Base-by-base conservation (phyloP, 2,329 filamentous ascomycete species). In the Ophiostoma perfectum region DNA sequence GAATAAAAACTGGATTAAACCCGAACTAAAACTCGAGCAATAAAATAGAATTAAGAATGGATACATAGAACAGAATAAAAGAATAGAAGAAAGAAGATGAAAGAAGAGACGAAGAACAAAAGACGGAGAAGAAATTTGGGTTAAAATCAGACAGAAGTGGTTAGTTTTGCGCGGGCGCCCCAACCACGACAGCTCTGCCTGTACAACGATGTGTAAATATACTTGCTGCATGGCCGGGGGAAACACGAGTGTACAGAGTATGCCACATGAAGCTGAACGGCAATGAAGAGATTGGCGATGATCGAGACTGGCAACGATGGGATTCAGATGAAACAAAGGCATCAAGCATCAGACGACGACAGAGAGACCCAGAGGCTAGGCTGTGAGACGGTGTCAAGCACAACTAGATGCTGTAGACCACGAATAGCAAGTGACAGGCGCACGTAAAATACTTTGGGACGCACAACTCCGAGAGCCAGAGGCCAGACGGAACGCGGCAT, bases 121-220 rank as follows among this genome's bases (percentile, higher is more conserved):
- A 55, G 47, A 55, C 27, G 49, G 49, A 55, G 49, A 55, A 55
- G 49, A 18, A 55, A 55, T 1, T 36, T 27, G 49, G n/a, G 18
- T 27, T 27, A 55, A 27, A 55, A 11, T 55, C 49, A 12, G 49
- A 55, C 49, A 55, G 9, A 55, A n/a, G 49, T 55, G 49, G 49
- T 55, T 55, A 55, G 49, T 55, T 55, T 55, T 55, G 49, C 49
- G 49, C 47, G 47, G 47, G 18, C 18, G 47, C 47, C 47, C 47
- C 47, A n/a, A 52, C 47, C 47, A 52, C 47, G 42, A 27, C 27
- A 52, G 16, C 39, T 27, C 7, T 66, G 27, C 27, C 11, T 38
- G n/a, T 49, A 14, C 38, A 39, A 9, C 49, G 16, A 55, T 55
- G 49, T 55, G 27, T 55, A 55, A 27, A 55, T 55, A 55, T 55